These are phyloP conservation scores for Annulohypoxylon moriforme DNA, from an alignment of 495 filamentous ascomycete genomes.

Conservation along the genomic window DNA sequence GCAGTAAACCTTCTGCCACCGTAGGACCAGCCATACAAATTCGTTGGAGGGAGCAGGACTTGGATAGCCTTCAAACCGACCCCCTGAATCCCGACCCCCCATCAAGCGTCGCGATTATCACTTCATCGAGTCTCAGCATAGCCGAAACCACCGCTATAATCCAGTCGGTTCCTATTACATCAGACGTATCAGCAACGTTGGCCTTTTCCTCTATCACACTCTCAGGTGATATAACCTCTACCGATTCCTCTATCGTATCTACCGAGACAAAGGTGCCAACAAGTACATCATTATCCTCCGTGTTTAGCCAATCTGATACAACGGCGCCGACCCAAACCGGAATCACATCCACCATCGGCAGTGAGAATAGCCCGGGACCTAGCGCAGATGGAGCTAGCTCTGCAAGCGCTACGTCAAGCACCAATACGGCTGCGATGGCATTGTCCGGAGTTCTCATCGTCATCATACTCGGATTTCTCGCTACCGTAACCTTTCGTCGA, in stretches of 20 bases:
- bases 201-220: too few species aligned
- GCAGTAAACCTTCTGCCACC: constrained; percentile 42
- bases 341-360: neutral
- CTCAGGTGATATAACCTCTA: neutral
- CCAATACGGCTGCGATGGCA: constrained; percentile 49
- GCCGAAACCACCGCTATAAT: neutral
- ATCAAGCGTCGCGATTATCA: neutral
- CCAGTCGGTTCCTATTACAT: too few species aligned
- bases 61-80: constrained; percentile 50
- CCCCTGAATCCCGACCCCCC: constrained; percentile 46
- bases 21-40: constrained; percentile 56
- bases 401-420: constrained; percentile 26
- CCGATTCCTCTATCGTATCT: neutral
- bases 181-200: too few species aligned
- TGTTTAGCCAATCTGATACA: neutral
- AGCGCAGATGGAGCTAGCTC: neutral
- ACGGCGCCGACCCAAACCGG: neutral
- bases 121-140: neutral
- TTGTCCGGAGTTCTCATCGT: constrained; percentile 47
- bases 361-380: neutral
- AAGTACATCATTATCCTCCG: neutral
- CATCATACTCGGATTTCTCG: constrained; percentile 41
- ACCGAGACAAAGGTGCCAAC: neutral
- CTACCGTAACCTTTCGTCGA: constrained; percentile 40
- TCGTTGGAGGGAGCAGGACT: constrained; percentile 53